Base-by-base conservation (phyloP, 2,329 filamentous ascomycete species). In the Nemania abortiva region DNA sequence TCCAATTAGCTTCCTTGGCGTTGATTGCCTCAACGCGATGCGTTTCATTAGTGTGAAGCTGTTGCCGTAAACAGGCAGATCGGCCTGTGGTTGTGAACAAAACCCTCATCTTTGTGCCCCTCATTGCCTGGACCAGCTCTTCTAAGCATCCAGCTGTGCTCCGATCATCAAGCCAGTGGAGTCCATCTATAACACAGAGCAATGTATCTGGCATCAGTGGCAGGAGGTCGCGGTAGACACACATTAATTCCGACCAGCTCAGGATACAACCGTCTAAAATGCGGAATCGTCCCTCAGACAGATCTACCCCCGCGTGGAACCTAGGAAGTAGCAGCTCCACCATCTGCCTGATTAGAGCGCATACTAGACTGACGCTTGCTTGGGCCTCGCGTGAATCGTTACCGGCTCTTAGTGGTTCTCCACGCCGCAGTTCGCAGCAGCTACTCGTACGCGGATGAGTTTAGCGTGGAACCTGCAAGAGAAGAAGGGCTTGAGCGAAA, bases 161-260 rank as follows among this genome's bases (percentile, higher is more conserved):
- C 15, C 34, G 47, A 37, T 69, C 58, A 22, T 69, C 69, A 27
- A 71, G 59, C 63, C 69, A 69, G 20, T 71, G 69, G 20, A 71
- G 13, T 2, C 65, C 66, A 15, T 69, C 66, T 2, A 71, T 52
- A 45, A 71, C 39, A 18, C 66, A 71, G 49, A 69, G 56, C 6
- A 71, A 22, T 11, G 54, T 60, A 4, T 69, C 63, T 1, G 69
- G 65, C 66, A 66, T 71, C 7, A 71, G 59, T 20, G 47, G 55
- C 4, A 69, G 55, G 7, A 71, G 49, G 45, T 71, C 69, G 13
- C 56, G 59, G 20, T 64, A 60, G 7, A 71, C n/a, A 6, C 22
- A 49, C 9, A 70, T 22, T 18, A 60, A 57, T 39, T 66, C 66
- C 52, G 58, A 57, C 66, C 69, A 71, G n/a, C 59, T 61, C 3